A percentile compares a stretch with the other conserved stretches of the same genome.
Evolutionary conservation across 2,329 filamentous ascomycete species (phyloP).

Genomic region (Nemania serpens): DNA sequence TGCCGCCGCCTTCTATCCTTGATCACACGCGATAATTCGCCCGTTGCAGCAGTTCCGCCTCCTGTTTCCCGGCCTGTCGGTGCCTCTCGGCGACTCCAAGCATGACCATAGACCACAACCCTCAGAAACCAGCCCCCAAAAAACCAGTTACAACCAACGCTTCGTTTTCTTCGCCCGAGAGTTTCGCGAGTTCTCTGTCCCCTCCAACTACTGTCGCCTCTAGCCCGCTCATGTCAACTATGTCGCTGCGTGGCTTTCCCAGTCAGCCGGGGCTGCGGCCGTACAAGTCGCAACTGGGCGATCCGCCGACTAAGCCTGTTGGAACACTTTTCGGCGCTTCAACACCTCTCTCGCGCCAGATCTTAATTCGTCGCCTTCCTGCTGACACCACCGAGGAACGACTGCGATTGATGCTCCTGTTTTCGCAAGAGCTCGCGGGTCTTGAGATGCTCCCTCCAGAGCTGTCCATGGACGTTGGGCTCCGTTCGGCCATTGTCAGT

Average conservation of each 20-base stretch:
- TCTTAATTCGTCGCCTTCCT: conserved; percentile 61
- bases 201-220: conserved; percentile 23
- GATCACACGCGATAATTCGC: conserved; percentile 26
- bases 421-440: conserved; percentile 59
- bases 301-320: conserved; percentile 40
- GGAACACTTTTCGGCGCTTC: conserved; percentile 47
- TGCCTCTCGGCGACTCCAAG: conserved; percentile 35
- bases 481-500: conserved; percentile 56
- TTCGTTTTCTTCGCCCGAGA: conserved; percentile 35
- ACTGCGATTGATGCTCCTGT: conserved; percentile 61
- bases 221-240: conserved; percentile 41
- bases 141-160: conserved; percentile 21
- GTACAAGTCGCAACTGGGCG: conserved; percentile 40
- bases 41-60: conserved; percentile 10
- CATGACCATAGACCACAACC: conserved; percentile 37
- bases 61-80: conserved; percentile 30
- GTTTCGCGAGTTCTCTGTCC: conserved; percentile 34
- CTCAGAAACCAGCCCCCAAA: conserved; percentile 31
- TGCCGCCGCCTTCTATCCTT: conserved; percentile 26
- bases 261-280: conserved; percentile 46
- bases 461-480: conserved; percentile 54
- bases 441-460: conserved; percentile 57
- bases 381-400: conserved; percentile 58
- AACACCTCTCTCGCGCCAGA: conserved; percentile 45
- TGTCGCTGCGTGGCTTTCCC: conserved; percentile 53